Conservation (phyloP, 495 filamentous ascomycete genomes). For the Hyaloscypha variabilis region DNA sequence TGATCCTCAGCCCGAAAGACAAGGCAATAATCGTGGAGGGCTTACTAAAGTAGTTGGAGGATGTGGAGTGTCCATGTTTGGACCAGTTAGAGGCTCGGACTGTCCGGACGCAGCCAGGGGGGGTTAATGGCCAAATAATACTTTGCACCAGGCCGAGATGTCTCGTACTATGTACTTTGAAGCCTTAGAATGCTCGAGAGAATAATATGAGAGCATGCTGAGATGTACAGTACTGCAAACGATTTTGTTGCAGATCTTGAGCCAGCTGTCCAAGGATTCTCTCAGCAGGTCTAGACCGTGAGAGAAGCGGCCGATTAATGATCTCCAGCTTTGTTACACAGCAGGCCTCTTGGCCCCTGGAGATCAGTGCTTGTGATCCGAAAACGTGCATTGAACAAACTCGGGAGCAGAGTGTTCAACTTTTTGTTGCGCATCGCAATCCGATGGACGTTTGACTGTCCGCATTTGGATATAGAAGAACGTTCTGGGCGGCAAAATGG, state of each 20-base stretch:
- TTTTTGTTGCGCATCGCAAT: background rate
- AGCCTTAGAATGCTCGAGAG: too few relatives aligned
- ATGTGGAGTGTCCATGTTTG: background rate
- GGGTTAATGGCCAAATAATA: background rate
- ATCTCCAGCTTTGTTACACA: background rate
- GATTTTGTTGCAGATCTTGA: background rate
- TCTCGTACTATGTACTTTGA: too few relatives aligned
- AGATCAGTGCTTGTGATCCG: background rate
- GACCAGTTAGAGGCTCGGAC: background rate
- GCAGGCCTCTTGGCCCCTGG: background rate
- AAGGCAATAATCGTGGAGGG: background rate
- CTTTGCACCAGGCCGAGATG: background rate
- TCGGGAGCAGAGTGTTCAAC: background rate
- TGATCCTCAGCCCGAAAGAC: conserved; percentile 23
- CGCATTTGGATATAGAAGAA: background rate
- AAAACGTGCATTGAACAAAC: background rate
- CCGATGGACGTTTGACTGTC: background rate
- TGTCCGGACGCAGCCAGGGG: background rate
- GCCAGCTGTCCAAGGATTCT: background rate
- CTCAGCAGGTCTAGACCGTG: background rate
- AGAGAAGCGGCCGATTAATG: background rate
- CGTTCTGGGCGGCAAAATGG: background rate
- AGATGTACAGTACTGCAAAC: background rate
- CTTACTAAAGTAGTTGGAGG: background rate
- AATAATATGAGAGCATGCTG: background rate